These are phyloP conservation scores for Naganishia vaughanmartiniae DNA, from an alignment of 768 basidiomycete species.

Conservation along the genomic window DNA sequence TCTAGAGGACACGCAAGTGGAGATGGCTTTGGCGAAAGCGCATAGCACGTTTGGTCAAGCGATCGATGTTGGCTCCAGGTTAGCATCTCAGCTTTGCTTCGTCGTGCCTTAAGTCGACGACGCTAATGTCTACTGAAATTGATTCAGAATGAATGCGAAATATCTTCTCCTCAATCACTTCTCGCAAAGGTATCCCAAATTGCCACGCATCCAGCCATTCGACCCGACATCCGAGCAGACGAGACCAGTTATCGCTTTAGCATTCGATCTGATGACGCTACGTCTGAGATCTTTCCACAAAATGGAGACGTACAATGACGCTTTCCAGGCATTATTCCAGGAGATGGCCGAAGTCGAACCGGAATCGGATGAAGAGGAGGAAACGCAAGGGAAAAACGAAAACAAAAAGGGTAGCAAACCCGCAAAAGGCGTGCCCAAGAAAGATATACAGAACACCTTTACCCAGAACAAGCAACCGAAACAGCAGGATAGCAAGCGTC, in stretches of 20 bases:
- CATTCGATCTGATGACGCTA: constrained; percentile 75
- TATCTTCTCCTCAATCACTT: constrained; percentile 92
- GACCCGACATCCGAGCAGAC: constrained; percentile 40
- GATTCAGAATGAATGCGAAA: constrained; percentile 76
- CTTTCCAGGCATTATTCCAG: constrained; percentile 59
- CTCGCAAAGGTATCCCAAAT: constrained; percentile 86
- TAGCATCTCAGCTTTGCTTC: constrained; percentile 37
- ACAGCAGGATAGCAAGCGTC: constrained; percentile 2
- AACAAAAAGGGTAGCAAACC: constrained; percentile 26
- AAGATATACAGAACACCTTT: not conserved
- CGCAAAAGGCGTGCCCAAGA: not conserved
- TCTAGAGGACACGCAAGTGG: constrained; percentile 77
- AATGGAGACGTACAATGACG: constrained; percentile 69
- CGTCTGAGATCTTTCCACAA: constrained; percentile 81
- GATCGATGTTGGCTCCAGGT: constrained; percentile 71
- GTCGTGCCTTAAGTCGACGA: not conserved
- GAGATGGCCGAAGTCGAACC: constrained; percentile 48
- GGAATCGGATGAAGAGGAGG: constrained; percentile 27
- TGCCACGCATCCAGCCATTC: constrained; percentile 61
- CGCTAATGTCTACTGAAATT: constrained; percentile 12
- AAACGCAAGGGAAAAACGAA: constrained; percentile 8
- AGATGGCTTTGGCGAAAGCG: constrained; percentile 69
- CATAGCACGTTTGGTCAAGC: constrained; percentile 92
- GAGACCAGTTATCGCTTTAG: constrained; percentile 64
- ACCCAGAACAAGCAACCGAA: not conserved